Evolutionary conservation across 768 basidiomycete genomes (phyloP).

Genomic region (Sutorius australiensis): DNA sequence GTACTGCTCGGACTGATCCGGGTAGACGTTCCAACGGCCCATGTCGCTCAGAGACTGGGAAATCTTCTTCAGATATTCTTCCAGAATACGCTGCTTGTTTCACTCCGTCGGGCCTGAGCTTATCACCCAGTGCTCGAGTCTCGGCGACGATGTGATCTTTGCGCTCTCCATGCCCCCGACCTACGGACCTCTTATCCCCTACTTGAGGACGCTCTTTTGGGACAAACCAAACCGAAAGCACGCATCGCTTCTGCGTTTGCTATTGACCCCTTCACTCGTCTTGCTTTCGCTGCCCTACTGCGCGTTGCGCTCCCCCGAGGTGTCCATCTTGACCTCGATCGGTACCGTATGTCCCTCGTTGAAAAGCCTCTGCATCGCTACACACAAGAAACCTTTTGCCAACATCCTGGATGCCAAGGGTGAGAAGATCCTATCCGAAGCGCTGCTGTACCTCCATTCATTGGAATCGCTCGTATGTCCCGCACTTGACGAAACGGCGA

Average conservation of each 20-base stretch:
- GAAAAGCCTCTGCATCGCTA: slow-evolving; percentile 8
- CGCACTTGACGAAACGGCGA: slow-evolving; percentile 18
- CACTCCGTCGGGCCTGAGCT: background rate
- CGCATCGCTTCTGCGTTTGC: slow-evolving; percentile 18
- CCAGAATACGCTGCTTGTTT: slow-evolving; percentile 16
- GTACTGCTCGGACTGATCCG: slow-evolving; percentile 6
- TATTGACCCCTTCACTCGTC: slow-evolving; percentile 22
- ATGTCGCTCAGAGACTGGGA: slow-evolving; percentile 29
- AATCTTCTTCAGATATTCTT: slow-evolving; percentile 26
- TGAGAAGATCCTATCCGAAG: slow-evolving; percentile 20
- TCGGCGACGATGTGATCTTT: slow-evolving; percentile 23
- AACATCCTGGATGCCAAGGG: slow-evolving; percentile 9
- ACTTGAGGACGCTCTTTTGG: slow-evolving; percentile 22
- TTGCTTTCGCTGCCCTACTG: slow-evolving; percentile 9
- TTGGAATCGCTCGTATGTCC: slow-evolving; percentile 17
- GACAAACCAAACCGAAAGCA: slow-evolving; percentile 9
- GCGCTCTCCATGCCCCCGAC: slow-evolving; percentile 24
- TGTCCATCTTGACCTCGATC: slow-evolving; percentile 19
- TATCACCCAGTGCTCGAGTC: background rate
- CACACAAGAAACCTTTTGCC: background rate
- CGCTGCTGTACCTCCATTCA: slow-evolving; percentile 15
- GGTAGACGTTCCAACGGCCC: slow-evolving; percentile 22
- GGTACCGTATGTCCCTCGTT: slow-evolving; percentile 21
- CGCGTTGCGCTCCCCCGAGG: slow-evolving; percentile 13
- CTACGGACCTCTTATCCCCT: slow-evolving; percentile 19